phyloP scores from a whole-genome alignment of 352 stramenopile species.

The Globisporangium parvum region DNA sequence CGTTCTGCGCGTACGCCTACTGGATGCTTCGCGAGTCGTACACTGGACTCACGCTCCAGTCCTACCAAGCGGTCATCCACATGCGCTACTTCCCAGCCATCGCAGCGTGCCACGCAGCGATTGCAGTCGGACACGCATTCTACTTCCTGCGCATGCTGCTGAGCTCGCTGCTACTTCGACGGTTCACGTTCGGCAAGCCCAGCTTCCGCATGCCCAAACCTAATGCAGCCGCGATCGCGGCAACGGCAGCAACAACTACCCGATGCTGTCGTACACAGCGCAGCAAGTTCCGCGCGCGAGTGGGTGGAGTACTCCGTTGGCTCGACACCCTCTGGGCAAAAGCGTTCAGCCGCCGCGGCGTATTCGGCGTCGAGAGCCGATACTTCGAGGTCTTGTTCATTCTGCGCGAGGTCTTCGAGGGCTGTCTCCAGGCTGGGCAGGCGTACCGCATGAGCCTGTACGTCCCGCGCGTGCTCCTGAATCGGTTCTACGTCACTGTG shows the following conservation, averaged over 20 bases:
- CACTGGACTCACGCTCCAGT: constrained; percentile 7
- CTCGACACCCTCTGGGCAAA: constrained; percentile 1
- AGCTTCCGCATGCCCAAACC: constrained; percentile 5
- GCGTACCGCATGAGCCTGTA: constrained; percentile 18
- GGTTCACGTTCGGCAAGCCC: constrained; percentile 7
- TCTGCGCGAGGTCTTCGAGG: constrained; percentile 19
- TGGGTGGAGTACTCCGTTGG: neutral
- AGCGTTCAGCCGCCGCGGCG: constrained; percentile 3
- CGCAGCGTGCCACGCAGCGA: neutral
- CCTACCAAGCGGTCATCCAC: constrained; percentile 6
- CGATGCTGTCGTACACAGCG: neutral
- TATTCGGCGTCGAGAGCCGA: constrained; percentile 18
- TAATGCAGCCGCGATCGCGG: neutral
- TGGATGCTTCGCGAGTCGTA: constrained; percentile 1
- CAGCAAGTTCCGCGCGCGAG: neutral
- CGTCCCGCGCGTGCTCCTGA: constrained; percentile 11
- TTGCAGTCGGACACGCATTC: constrained; percentile 10
- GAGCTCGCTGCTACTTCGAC: constrained; percentile 1
- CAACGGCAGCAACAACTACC: too few species aligned
- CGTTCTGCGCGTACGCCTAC: constrained; percentile 6
- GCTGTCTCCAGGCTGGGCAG: constrained; percentile 20
- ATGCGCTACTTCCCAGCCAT: constrained; percentile 3
- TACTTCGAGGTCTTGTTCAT: constrained; percentile 20
- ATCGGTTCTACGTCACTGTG: constrained; percentile 12
- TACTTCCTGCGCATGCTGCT: constrained; percentile 13